Evolutionary conservation across 352 stramenopile species (phyloP), one percentile per base, ranked within the genome.

Genomic region (Phytophthora sp.): DNA sequence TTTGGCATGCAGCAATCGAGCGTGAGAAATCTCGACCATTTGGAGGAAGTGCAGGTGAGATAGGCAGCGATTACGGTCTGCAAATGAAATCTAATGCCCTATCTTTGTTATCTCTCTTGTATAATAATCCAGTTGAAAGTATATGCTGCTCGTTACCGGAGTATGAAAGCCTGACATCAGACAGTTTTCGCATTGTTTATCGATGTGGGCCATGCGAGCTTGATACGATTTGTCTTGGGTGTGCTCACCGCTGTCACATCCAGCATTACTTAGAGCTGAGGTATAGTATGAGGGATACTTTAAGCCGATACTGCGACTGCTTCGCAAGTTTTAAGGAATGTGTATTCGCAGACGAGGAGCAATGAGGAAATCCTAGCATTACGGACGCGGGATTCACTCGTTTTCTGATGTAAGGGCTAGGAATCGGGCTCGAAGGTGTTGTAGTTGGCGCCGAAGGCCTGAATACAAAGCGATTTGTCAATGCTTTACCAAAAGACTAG

Each of bases 121-220:
- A 20, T 47, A 1, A 11, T 60, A 46, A 31, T 54, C 2, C 61
- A 91, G 81, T 62, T 24, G 56, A 74, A 18, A 71, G 68, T n/a
- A 69, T 81, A 7, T 94, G 86, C 66, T 76, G 71, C n/a, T 74
- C 77, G 1, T 60, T 83, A 11, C 60, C 66, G 11, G 75, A 83
- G 21, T 82, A 82, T 65, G 74, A 89, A 54, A 81, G 65, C 26
- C 47, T 94, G 2, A 87, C 74, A 23, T 94, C 86, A n/a, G 83
- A 91, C 59, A 88, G 75, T 49, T 90, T 93, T 45, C 77, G 82
- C 7, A 88, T 93, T 23, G 44, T 90, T 3, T 94, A 87, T 44
- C 71, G 68, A 13, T 93, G 84, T 29, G 77, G 77, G 7, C 68
- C 75, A 16, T 93, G 82, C 44, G 71, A 80, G 16, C 41, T 89